Evolutionary conservation across 2,329 filamentous ascomycete species (phyloP).

Genomic region (Aspergillus niger): DNA sequence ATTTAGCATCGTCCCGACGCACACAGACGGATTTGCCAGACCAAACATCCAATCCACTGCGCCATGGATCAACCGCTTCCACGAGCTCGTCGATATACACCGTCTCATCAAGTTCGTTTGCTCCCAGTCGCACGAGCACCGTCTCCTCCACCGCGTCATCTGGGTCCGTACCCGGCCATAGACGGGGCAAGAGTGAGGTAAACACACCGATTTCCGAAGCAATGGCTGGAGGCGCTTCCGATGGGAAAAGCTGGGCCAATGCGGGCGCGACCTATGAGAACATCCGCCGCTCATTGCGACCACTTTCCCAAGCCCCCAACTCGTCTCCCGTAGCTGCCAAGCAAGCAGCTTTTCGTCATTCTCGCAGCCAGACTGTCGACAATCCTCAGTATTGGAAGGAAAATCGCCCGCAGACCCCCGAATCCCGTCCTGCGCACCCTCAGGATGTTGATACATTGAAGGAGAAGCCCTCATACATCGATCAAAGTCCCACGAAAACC

Average conservation of each 20-base stretch:
- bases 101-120: constrained; percentile 49
- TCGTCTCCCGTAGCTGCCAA: constrained; percentile 43
- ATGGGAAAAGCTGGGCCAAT: constrained; percentile 34
- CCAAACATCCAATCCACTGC: constrained; percentile 50
- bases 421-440: constrained; percentile 29
- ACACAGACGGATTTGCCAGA: constrained; percentile 43
- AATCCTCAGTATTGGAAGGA: constrained; percentile 46
- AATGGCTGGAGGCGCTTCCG: constrained; percentile 24
- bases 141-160: constrained; percentile 73
- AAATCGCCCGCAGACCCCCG: constrained; percentile 35
- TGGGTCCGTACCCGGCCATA: constrained; percentile 61
- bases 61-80: constrained; percentile 59
- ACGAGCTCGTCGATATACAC: constrained; percentile 58
- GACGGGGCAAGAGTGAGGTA: constrained; percentile 75
- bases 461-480: constrained; percentile 23
- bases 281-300: constrained; percentile 74
- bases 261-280: constrained; percentile 70
- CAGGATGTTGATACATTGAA: constrained; percentile 34
- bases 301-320: constrained; percentile 68
- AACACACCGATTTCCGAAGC: constrained; percentile 53
- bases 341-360: constrained; percentile 40
- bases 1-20: constrained; percentile 39
- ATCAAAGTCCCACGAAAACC: constrained; percentile 26
- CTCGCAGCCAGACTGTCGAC: constrained; percentile 66
- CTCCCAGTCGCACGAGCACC: constrained; percentile 65